Evolutionary conservation across 169 alveolate species (phyloP).

Genomic region (Babesia ovata): DNA sequence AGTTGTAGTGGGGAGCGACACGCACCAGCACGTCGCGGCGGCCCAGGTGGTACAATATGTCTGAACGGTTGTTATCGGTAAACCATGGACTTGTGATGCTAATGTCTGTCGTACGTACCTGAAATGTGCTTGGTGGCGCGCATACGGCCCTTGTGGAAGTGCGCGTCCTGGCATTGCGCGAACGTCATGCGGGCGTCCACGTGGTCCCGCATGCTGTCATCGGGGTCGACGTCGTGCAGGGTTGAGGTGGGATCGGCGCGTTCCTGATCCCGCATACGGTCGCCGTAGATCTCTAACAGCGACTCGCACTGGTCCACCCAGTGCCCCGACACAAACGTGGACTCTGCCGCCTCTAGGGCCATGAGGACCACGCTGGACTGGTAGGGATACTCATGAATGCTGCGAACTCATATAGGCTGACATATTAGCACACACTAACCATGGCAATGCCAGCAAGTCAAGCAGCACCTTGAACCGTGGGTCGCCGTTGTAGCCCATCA

Average conservation of each 20-base stretch:
- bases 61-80: constrained; percentile 2
- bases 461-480: constrained; percentile 40
- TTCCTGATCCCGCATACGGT: constrained; percentile 44
- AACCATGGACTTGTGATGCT: neutral
- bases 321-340: constrained; percentile 37
- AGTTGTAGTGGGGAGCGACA: constrained; percentile 64
- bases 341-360: constrained; percentile 63
- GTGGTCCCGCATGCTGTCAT: constrained; percentile 61
- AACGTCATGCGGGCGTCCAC: constrained; percentile 40
- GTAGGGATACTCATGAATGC: constrained; percentile 15
- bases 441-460: constrained; percentile 11
- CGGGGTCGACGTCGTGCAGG: constrained; percentile 31
- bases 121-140: constrained; percentile 63
- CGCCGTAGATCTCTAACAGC: constrained; percentile 49
- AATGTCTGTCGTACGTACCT: neutral
- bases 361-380: constrained; percentile 41
- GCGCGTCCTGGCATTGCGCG: constrained; percentile 61
- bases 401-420: neutral
- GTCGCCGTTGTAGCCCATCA: constrained; percentile 53
- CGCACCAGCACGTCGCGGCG: constrained; percentile 55
- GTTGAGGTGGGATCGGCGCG: neutral
- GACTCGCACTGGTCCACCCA: constrained; percentile 30
- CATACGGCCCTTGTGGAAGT: constrained; percentile 65
- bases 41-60: constrained; percentile 47
- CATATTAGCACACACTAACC: constrained; percentile 5